Evolutionary conservation across 768 basidiomycete species (phyloP).

Genomic region (Rhizopogon roseolus): DNA sequence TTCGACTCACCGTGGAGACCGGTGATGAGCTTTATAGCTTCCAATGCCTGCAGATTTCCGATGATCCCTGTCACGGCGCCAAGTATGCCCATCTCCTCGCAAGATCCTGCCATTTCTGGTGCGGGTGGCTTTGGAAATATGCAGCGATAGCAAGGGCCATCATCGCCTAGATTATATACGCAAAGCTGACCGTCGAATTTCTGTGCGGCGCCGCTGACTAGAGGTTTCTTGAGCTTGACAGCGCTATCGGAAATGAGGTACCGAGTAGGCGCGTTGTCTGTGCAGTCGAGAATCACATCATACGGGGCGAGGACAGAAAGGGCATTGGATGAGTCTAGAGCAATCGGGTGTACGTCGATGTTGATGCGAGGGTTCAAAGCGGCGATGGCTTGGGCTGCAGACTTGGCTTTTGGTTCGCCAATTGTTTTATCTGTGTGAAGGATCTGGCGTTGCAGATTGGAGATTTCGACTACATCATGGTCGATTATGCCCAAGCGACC

Average conservation of each 20-base stretch:
- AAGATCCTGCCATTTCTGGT: slow-evolving; percentile 60
- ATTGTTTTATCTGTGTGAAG: slow-evolving; percentile 71
- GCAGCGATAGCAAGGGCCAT: slow-evolving; percentile 92
- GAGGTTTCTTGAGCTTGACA: slow-evolving; percentile 68
- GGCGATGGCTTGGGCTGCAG: slow-evolving; percentile 63
- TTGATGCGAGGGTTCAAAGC: slow-evolving; percentile 51
- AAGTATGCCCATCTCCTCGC: slow-evolving; percentile 85
- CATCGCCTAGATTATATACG: slow-evolving; percentile 61
- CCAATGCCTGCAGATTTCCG: slow-evolving; percentile 85
- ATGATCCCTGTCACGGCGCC: slow-evolving; percentile 89
- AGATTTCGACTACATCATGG: slow-evolving; percentile 81
- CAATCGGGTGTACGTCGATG: slow-evolving; percentile 52
- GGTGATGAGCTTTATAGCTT: slow-evolving; percentile 75
- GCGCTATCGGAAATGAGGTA: slow-evolving; percentile 90
- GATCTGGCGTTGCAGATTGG: slow-evolving; percentile 92
- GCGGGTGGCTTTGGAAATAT: slow-evolving; percentile 81
- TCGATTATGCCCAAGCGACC: slow-evolving; percentile 86
- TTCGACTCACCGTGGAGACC: slow-evolving; percentile 55
- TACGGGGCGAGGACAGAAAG: slow-evolving; percentile 54
- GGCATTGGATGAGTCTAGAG: slow-evolving; percentile 63
- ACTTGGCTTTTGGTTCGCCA: slow-evolving; percentile 77
- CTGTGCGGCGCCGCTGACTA: slow-evolving; percentile 92
- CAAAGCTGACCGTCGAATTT: slow-evolving; percentile 79
- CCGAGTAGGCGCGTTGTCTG: slow-evolving; percentile 88
- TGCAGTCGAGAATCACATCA: slow-evolving; percentile 87